A percentile compares a stretch with the other conserved stretches of the same genome.
These are phyloP conservation scores for Phytophthora capsici DNA, from an alignment of 352 stramenopile species.

Conservation along the genomic window DNA sequence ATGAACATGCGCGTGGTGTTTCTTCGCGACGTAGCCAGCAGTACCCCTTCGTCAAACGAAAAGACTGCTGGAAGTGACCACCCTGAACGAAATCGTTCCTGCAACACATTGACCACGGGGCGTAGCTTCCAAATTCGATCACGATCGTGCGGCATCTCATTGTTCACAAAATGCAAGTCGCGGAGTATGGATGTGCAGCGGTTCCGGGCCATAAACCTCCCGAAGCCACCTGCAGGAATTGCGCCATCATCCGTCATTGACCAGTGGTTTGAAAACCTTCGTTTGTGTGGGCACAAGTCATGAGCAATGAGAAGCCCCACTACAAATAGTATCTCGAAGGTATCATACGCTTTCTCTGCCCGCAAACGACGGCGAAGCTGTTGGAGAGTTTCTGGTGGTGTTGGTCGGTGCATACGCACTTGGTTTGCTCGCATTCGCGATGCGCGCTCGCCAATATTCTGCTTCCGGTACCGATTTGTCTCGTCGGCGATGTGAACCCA, in stretches of 20 bases:
- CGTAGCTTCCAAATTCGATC: conserved; percentile 37
- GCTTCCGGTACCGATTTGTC: conserved; percentile 29
- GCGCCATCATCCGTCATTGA: conserved; percentile 17
- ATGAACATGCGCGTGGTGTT: too few relatives aligned
- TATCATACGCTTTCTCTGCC: not conserved
- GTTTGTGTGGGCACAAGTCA: conserved; percentile 24
- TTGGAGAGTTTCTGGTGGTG: not conserved
- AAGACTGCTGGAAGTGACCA: too few relatives aligned
- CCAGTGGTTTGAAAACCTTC: conserved; percentile 28
- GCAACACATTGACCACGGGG: conserved; percentile 5
- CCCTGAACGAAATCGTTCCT: conserved; percentile 5
- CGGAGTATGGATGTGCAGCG: conserved; percentile 23
- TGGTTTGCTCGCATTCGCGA: conserved; percentile 7
- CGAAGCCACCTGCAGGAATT: conserved; percentile 22
- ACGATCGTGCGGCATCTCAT: not conserved
- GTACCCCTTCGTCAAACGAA: too few relatives aligned
- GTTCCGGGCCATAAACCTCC: conserved; percentile 27
- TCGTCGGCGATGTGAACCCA: conserved; percentile 19
- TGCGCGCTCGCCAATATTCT: conserved; percentile 1
- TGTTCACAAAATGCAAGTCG: conserved; percentile 28
- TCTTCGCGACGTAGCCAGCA: too few relatives aligned
- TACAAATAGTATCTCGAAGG: conserved; percentile 17
- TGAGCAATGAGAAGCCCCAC: conserved; percentile 29
- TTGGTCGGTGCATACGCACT: not conserved
- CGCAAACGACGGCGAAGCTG: conserved; percentile 7